Conservation (phyloP, 2,329 filamentous ascomycete species). For the Arthroderma sp. region DNA sequence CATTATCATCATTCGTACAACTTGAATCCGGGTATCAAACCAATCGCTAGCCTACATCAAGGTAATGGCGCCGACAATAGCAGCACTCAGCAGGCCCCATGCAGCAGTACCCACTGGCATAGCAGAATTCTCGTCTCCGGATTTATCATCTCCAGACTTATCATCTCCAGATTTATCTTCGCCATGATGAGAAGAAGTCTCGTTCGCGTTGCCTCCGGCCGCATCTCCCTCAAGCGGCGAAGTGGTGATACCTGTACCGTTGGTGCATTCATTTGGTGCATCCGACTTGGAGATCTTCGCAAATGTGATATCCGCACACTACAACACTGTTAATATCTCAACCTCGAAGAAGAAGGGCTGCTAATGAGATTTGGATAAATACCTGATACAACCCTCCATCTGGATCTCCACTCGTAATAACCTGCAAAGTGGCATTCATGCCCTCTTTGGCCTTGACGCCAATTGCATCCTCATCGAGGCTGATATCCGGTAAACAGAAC, state of each 20-base stretch:
- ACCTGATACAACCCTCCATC: slow-evolving; percentile 55
- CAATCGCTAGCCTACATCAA: slow-evolving; percentile 13
- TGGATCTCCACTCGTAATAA: slow-evolving; percentile 49
- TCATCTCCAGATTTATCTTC: slow-evolving; percentile 14
- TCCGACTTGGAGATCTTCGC: slow-evolving; percentile 37
- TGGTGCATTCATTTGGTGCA: slow-evolving; percentile 41
- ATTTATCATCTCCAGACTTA: background rate
- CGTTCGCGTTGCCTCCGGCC: slow-evolving; percentile 32
- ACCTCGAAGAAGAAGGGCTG: background rate
- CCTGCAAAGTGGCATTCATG: slow-evolving; percentile 52
- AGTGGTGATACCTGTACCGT: slow-evolving; percentile 42
- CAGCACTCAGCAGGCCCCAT: slow-evolving; percentile 26
- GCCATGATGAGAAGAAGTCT: slow-evolving; percentile 22
- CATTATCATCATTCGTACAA: too few species aligned
- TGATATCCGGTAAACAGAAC: slow-evolving; percentile 52
- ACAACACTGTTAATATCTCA: background rate
- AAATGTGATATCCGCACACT: slow-evolving; percentile 66
- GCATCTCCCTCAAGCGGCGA: slow-evolving; percentile 27
- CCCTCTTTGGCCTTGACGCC: slow-evolving; percentile 44
- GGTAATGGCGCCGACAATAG: slow-evolving; percentile 20
- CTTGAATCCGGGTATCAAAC: background rate
- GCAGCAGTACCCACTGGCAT: slow-evolving; percentile 21
- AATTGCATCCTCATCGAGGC: slow-evolving; percentile 18
- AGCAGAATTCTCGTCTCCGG: slow-evolving; percentile 13
- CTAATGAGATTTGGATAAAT: slow-evolving; percentile 12